Conservation (phyloP, 2,329 filamentous ascomycete genomes). For the Ceratocystis lukuohia region DNA sequence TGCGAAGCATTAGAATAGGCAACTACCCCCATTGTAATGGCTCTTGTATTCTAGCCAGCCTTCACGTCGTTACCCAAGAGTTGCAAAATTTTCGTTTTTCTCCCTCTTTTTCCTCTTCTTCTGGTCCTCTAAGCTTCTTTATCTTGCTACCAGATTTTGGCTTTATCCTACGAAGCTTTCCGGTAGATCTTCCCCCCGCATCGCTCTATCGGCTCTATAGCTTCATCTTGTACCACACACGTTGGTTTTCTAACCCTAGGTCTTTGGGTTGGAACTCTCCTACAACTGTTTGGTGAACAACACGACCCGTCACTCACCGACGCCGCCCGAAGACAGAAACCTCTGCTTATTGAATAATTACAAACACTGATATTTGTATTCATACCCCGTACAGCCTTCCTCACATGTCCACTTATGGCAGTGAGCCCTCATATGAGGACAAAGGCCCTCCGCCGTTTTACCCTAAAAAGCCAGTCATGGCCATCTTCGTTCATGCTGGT, state of each 20-base stretch:
- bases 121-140: neutral
- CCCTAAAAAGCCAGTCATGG: conserved; percentile 35
- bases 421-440: neutral
- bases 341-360: conserved; percentile 2
- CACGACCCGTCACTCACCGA: neutral
- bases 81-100: neutral
- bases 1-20: neutral
- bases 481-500: conserved; percentile 90
- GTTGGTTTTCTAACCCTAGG: conserved; percentile 2
- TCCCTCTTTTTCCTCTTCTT: neutral
- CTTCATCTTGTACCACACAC: conserved; percentile 7
- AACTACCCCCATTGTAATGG: neutral
- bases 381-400: neutral
- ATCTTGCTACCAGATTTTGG: neutral
- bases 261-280: conserved; percentile 3
- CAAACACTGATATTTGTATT: conserved; percentile 5
- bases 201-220: neutral
- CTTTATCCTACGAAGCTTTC: neutral
- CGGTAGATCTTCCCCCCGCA: neutral
- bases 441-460: neutral
- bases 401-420: conserved; percentile 8
- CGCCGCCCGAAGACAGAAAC: neutral
- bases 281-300: conserved; percentile 2
- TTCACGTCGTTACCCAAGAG: neutral
- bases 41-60: neutral